A percentile compares a stretch with the other conserved stretches of the same genome.
Conservation (phyloP, 2,329 filamentous ascomycete genomes). For the Ophiostoma ips region DNA sequence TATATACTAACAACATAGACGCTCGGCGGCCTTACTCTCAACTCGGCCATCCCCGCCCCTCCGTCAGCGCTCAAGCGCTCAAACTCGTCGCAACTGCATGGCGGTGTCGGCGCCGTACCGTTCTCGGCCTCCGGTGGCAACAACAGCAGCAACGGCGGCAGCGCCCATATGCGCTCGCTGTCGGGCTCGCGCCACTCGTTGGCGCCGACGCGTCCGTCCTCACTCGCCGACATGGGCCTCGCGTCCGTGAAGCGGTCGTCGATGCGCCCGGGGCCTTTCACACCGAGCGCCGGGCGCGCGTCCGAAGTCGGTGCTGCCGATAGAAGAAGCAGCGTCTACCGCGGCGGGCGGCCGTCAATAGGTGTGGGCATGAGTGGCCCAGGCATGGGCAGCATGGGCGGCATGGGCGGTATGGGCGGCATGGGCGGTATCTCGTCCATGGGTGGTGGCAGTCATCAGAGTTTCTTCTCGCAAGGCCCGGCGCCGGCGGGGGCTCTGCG, state of each 20-base stretch:
- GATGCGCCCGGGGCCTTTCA: conserved; percentile 54
- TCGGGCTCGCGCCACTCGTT: conserved; percentile 79
- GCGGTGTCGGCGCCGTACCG: conserved; percentile 32
- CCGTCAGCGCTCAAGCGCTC: conserved; percentile 89
- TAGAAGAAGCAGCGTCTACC: conserved; percentile 72
- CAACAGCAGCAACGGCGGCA: background rate
- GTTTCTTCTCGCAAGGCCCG: conserved; percentile 84
- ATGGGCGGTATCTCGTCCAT: conserved; percentile 45
- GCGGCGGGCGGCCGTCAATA: conserved; percentile 47
- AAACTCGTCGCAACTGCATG: conserved; percentile 53
- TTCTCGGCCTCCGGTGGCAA: conserved; percentile 40
- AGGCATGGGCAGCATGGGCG: conserved; percentile 30
- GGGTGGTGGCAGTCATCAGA: conserved; percentile 51
- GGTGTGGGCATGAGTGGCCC: conserved; percentile 47
- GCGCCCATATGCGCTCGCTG: conserved; percentile 59
- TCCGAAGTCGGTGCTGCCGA: conserved; percentile 33
- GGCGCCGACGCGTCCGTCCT: conserved; percentile 66
- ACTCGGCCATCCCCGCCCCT: conserved; percentile 77
- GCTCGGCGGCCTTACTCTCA: conserved; percentile 69
- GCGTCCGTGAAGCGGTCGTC: conserved; percentile 78
- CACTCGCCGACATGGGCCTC: conserved; percentile 49
- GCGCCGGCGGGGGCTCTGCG: conserved; percentile 67
- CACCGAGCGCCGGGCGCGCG: conserved; percentile 37
- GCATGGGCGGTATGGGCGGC: conserved; percentile 39
- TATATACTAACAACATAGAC: conserved; percentile 45